Percentiles rank a stretch among this genome's conserved stretches.
Evolutionary conservation across 2,329 filamentous ascomycete genomes (phyloP).

Genomic region (Aciculosporium take): DNA sequence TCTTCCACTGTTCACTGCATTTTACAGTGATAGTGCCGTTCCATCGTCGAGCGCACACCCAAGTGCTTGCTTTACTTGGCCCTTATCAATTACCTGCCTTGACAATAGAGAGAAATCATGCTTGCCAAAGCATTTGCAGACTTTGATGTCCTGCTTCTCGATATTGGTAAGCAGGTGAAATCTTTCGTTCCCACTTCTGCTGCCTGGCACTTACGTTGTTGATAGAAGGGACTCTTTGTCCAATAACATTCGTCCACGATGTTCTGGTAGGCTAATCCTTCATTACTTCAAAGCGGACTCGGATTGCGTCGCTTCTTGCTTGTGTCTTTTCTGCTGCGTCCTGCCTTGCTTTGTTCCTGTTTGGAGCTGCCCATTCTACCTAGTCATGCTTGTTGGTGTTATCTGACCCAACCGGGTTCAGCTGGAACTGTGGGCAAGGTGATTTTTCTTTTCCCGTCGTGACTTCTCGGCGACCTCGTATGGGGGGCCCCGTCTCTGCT

Average conservation of each 20-base stretch:
- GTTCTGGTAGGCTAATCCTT: slow-evolving; percentile 49
- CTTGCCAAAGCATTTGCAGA: slow-evolving; percentile 11
- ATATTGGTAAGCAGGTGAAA: slow-evolving; percentile 20
- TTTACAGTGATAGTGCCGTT: no score
- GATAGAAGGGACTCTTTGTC: slow-evolving; percentile 67
- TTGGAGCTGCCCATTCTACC: background rate
- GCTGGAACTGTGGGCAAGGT: background rate
- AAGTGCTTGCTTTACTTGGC: no score
- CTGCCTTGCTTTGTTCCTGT: background rate
- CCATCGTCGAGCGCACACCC: no score
- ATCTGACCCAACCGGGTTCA: background rate
- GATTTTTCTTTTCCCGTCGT: background rate
- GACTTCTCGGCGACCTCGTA: background rate
- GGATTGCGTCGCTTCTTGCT: background rate
- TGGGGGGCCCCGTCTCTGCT: background rate
- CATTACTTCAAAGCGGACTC: background rate
- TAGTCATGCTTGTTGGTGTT: background rate
- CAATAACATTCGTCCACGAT: slow-evolving; percentile 74
- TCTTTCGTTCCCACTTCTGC: slow-evolving; percentile 1
- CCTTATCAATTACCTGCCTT: no score
- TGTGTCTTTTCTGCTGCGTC: background rate
- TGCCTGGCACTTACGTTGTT: slow-evolving; percentile 2
- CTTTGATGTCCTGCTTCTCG: slow-evolving; percentile 21
- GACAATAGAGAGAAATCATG: slow-evolving; percentile 3
- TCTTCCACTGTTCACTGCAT: no score